Evolutionary conservation across 345 rosid genomes (phyloP).

Genomic region (Boechera retrofracta): DNA sequence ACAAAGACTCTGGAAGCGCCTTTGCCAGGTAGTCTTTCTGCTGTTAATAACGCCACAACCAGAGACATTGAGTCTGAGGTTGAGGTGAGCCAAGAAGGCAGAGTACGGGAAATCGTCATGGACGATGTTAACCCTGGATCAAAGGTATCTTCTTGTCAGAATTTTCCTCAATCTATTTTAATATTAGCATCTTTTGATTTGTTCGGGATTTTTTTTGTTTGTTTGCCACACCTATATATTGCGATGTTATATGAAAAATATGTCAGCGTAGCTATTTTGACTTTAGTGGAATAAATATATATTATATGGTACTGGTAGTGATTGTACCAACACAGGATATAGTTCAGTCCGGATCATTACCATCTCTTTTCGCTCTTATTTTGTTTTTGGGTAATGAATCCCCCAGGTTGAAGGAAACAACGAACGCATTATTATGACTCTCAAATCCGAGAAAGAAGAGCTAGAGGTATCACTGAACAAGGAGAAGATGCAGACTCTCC

Average conservation of each 20-base stretch:
- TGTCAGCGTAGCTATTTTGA: not conserved
- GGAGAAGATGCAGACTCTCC: constrained; percentile 71
- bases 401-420: constrained; percentile 55
- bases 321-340: constrained; percentile 3
- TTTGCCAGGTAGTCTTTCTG: constrained; percentile 83
- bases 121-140: constrained; percentile 68
- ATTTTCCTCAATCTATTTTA: not conserved
- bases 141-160: constrained; percentile 52
- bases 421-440: constrained; percentile 55
- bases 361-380: not conserved
- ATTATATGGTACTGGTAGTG: constrained; percentile 9
- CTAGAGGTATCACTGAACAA: constrained; percentile 70
- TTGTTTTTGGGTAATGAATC: constrained; percentile 48
- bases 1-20: constrained; percentile 61
- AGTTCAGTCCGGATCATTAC: constrained; percentile 23
- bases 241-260: not conserved
- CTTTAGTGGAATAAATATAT: not conserved
- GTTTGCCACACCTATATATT: too few species aligned
- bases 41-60: constrained; percentile 66
- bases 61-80: constrained; percentile 85
- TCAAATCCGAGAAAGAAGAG: constrained; percentile 85
- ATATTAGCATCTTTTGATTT: not conserved
- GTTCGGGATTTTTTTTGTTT: not conserved
- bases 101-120: constrained; percentile 83
- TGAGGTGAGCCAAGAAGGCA: constrained; percentile 80